Evolutionary conservation across 2,329 filamentous ascomycete genomes (phyloP), one percentile per base, ranked within the genome.

Genomic region (Exophiala aquamarina): DNA sequence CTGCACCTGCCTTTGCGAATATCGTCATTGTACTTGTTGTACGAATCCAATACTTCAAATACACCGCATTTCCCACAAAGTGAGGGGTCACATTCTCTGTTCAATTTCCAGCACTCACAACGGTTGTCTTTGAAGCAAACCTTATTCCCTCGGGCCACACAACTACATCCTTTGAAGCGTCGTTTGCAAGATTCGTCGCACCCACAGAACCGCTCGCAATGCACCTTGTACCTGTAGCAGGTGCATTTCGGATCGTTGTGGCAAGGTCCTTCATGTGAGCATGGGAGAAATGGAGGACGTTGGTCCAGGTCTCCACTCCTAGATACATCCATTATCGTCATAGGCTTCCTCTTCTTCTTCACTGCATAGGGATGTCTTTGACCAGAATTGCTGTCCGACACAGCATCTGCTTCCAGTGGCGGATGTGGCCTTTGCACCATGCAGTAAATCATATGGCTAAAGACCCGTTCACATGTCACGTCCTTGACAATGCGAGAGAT

Each of bases 71-170:
- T 74, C 13, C 75, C 75, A 60, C 89, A 94, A 10, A 92, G 72
- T 49, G 86, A 81, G 2, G 87, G 82, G 58, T 93, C 89, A 61
- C 89, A 94, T 67, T 94, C 89, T 31, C 89, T 79, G 56, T 87
- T 86, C 42, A 89, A 74, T 59, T 79, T 75, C 15, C 82, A 73
- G 59, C 89, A 94, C 11, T 86, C 83, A 61, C 89, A 93, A 3
- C 48, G 33, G 31, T 34, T 45, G 23, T 59, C 57, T 17, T 54
- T 44, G 35, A 57, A 59, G 47, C 59, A 61, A 28, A 45, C 41
- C 38, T 57, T 54, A 15, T 41, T 49, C 15, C 47, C 41, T 3
- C 49, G 42, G 6, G 42, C 47, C 31, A 44, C 52, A 35, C 59
- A 61, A 13, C 17, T 56, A 38, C 59, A 61, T 8, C 59, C 59